Evolutionary conservation across 2,329 filamentous ascomycete genomes (phyloP).

Genomic region (Talaromyces pinophilus): DNA sequence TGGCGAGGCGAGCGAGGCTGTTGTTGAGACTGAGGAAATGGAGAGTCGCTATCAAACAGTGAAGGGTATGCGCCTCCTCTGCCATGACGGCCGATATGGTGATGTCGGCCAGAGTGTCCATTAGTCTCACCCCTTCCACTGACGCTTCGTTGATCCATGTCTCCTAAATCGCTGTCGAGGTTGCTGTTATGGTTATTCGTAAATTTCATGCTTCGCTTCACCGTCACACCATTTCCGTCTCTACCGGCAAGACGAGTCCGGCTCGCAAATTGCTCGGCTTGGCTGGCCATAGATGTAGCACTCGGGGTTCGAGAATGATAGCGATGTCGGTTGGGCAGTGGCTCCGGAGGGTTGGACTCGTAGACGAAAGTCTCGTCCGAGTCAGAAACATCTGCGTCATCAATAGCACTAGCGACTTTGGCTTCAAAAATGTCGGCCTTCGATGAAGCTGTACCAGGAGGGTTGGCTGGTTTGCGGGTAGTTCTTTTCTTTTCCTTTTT

Average conservation of each 20-base stretch:
- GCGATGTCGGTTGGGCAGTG: constrained; percentile 58
- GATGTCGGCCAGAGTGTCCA: constrained; percentile 67
- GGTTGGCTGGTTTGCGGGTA: constrained; percentile 64
- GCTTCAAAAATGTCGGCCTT: constrained; percentile 99
- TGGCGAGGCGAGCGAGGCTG: constrained; percentile 63
- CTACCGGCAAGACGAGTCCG: constrained; percentile 67
- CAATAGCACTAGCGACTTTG: constrained; percentile 91
- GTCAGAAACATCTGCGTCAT: constrained; percentile 94
- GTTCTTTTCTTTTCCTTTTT: constrained; percentile 88
- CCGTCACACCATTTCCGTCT: constrained; percentile 64
- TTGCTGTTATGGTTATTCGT: constrained; percentile 74
- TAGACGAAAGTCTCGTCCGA: constrained; percentile 99
- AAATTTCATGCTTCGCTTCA: constrained; percentile 97
- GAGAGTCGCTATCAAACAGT: constrained; percentile 74
- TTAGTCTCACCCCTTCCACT: constrained; percentile 61
- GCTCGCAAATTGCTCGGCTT: constrained; percentile 48
- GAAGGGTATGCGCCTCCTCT: constrained; percentile 69
- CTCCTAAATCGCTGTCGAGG: constrained; percentile 66
- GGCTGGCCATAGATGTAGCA: constrained; percentile 71
- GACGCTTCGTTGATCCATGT: constrained; percentile 63
- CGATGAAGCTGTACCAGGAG: constrained; percentile 62
- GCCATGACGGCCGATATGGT: constrained; percentile 78
- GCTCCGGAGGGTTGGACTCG: constrained; percentile 83
- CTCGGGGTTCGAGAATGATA: constrained; percentile 95
- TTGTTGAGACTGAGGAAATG: constrained; percentile 60